Base-by-base conservation (phyloP, 1,284 basidiomycete genomes). In the Mycosarcoma mackinlayi region DNA sequence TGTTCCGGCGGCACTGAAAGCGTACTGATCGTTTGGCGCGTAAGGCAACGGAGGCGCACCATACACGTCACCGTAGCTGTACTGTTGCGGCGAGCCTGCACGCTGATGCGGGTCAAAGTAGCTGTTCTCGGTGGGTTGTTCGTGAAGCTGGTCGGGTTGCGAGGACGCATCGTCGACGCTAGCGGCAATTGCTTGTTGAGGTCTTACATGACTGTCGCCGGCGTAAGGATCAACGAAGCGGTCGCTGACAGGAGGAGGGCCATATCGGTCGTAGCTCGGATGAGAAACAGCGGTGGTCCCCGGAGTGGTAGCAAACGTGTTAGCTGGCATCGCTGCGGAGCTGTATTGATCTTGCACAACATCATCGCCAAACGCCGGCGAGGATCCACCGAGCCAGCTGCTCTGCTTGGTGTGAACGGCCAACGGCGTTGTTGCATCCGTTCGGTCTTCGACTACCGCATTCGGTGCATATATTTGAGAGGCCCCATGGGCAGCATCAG, bases 41-140 rank as follows among this genome's bases (percentile, higher is more conserved):
- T 71, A 71, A 0, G 62, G 58, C 21, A 62, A 71, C 2, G 54
- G 16, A 10, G 62, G 55, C 46, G 50, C 30, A 14, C 44, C 62
- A 24, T 55, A 48, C 19, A 33, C 37, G 40, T 28, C 51, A 44
- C 44, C 45, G 28, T 47, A 52, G 23, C 40, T 44, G 21, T 51
- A 54, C 37, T 56, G 54, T 35, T 62, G 68, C 8, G 68, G 54
- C 14, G 68, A 62, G 10, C 38, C 35, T 4, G 39, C 45, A 14
- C 41, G 58, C 23, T 57, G 33, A 39, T 31, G 18, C 1, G 33
- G 9, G 14, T 59, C 54, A 31, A 71, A 71, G 47, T 62, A 62
- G 46, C 44, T 53, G 18, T 27, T 25, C 6, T 64, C 41, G 14
- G 24, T 21, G 21, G 25, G 23, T 18, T 50, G 35, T 7, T 53